A percentile compares a stretch with the other conserved stretches of the same genome.
Conservation (phyloP, 176 grass and related monocot species). For the Urochloa ruziziensis region DNA sequence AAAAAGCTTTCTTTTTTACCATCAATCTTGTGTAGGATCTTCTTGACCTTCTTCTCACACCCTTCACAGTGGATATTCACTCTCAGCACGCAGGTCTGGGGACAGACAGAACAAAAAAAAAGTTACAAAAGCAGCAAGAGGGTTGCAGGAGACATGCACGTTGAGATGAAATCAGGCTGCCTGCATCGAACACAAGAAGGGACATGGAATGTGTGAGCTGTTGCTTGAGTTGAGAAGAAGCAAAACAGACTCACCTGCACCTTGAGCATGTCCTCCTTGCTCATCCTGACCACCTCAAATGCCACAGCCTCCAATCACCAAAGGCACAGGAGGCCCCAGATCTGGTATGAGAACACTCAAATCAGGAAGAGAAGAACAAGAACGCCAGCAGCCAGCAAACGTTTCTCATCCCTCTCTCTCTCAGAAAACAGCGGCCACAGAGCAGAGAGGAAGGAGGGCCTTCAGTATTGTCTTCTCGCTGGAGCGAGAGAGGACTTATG, state of each 20-base stretch:
- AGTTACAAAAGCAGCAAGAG: neutral
- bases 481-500: neutral
- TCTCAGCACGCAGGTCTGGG: constrained; percentile 70
- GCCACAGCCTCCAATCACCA: neutral
- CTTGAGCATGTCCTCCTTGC: constrained; percentile 71
- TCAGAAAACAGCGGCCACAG: too few species aligned
- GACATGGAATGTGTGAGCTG: neutral
- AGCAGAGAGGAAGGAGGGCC: neutral
- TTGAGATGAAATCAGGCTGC: neutral
- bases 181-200: constrained; percentile 1
- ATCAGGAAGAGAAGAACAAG: constrained; percentile 39
- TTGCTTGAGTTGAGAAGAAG: constrained; percentile 19
- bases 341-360: constrained; percentile 45
- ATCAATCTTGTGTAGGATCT: constrained; percentile 81
- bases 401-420: neutral
- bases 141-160: neutral
- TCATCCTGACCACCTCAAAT: constrained; percentile 47
- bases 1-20: constrained; percentile 26
- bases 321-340: constrained; percentile 39
- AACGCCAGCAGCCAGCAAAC: neutral
- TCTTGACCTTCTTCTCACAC: constrained; percentile 82
- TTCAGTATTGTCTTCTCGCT: neutral
- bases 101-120: constrained; percentile 9
- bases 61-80: constrained; percentile 83
- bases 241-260: constrained; percentile 47